Conservation (phyloP, 495 filamentous ascomycete species). For the Amorphotheca resinae region DNA sequence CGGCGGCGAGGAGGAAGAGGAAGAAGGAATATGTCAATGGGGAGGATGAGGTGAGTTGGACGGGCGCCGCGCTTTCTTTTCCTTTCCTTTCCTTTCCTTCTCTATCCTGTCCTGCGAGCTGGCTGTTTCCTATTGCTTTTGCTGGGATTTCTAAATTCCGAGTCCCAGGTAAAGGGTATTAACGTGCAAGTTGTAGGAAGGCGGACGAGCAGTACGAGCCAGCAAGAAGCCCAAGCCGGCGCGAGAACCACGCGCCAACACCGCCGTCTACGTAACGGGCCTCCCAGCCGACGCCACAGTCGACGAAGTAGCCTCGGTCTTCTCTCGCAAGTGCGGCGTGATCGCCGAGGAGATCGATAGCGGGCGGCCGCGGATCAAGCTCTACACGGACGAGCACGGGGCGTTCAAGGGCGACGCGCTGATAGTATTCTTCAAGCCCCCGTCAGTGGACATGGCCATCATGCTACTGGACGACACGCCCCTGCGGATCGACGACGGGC, state of each 20-base stretch:
- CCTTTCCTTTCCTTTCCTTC: not conserved
- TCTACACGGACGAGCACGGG: conserved; percentile 74
- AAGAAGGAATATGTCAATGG: conserved; percentile 53
- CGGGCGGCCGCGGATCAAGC: conserved; percentile 75
- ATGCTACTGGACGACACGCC: conserved; percentile 85
- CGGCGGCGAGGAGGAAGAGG: conserved; percentile 51
- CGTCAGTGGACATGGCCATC: conserved; percentile 80
- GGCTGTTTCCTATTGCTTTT: not conserved
- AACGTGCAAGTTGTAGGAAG: conserved; percentile 19
- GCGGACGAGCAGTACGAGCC: conserved; percentile 17
- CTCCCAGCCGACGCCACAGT: conserved; percentile 65
- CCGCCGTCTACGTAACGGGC: conserved; percentile 78
- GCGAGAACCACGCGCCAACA: conserved; percentile 58
- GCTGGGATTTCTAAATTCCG: too few species aligned
- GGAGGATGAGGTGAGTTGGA: too few species aligned
- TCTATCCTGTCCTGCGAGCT: not conserved
- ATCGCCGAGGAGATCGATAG: conserved; percentile 90
- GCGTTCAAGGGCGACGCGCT: conserved; percentile 88
- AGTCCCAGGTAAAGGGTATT: conserved; percentile 1
- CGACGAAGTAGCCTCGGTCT: conserved; percentile 70
- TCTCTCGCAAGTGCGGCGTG: conserved; percentile 77
- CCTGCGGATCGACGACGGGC: conserved; percentile 48
- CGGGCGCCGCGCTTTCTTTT: conserved; percentile 28
- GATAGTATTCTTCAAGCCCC: conserved; percentile 85
- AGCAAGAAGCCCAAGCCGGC: conserved; percentile 40